Conservation (phyloP, 2,329 filamentous ascomycete species). For the Saccharata proteae region DNA sequence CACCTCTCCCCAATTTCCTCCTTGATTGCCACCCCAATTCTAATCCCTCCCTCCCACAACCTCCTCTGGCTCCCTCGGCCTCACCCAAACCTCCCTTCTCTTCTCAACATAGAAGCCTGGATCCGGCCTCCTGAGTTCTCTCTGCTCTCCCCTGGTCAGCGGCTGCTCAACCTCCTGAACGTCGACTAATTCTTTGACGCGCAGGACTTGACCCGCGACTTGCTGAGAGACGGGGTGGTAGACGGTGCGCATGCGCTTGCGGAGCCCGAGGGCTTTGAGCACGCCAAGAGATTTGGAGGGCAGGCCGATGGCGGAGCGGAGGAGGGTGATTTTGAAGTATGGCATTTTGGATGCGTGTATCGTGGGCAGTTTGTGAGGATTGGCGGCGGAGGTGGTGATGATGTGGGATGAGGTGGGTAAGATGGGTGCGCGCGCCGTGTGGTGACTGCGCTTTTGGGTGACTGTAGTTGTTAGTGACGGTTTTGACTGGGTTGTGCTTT, state of each 20-base stretch:
- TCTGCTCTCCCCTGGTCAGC: constrained; percentile 56
- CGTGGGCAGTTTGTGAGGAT: no score
- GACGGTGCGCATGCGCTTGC: constrained; percentile 73
- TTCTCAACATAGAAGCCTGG: constrained; percentile 71
- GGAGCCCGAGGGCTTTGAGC: constrained; percentile 73
- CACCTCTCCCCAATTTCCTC: no score
- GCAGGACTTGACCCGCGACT: constrained; percentile 82
- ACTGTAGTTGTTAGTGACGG: no score
- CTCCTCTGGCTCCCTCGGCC: no score
- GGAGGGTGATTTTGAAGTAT: constrained; percentile 83
- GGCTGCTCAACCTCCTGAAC: constrained; percentile 63
- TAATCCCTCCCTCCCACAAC: no score
- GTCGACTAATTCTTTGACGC: constrained; percentile 81
- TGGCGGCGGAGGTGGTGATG: neutral
- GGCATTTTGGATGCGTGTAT: constrained; percentile 51
- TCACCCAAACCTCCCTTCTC: no score
- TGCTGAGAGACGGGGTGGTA: constrained; percentile 76
- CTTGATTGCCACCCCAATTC: no score
- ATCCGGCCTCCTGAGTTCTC: constrained; percentile 60
- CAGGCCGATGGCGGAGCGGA: constrained; percentile 81
- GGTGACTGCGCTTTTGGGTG: no score
- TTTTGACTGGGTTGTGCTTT: no score
- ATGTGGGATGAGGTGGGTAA: constrained; percentile 1
- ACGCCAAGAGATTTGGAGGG: constrained; percentile 65
- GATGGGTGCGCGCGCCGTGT: constrained; percentile 6